Conservation (phyloP, 192 early-diverging fungal species). For the Entomortierella beljakovae region DNA sequence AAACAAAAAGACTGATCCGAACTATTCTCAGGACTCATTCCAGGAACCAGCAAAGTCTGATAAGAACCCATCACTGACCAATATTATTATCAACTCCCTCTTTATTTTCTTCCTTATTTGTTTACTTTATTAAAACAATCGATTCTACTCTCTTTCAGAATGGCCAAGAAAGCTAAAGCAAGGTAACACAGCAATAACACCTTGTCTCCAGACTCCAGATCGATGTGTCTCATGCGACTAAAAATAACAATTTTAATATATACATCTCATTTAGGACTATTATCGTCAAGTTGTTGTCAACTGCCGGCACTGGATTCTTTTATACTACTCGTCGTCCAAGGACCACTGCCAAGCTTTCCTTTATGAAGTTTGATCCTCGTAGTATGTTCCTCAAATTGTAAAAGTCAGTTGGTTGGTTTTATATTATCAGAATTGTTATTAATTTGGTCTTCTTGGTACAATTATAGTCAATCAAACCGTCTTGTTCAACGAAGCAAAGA, state of each 20-base stretch:
- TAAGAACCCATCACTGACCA: too few relatives aligned
- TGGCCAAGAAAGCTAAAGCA: constrained; percentile 90
- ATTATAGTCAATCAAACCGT: constrained; percentile 83
- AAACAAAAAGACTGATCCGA: neutral
- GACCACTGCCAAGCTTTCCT: constrained; percentile 82
- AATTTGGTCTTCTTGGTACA: too few relatives aligned
- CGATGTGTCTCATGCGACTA: neutral
- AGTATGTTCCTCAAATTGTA: constrained; percentile 55
- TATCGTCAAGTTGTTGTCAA: constrained; percentile 86
- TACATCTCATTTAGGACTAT: constrained; percentile 67
- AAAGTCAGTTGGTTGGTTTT: neutral
- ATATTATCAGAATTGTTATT: neutral
- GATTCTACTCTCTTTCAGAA: constrained; percentile 18
- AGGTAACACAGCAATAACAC: constrained; percentile 39
- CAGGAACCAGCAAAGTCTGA: neutral
- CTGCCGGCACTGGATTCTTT: constrained; percentile 94
- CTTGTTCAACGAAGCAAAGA: constrained; percentile 90
- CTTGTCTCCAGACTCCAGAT: neutral
- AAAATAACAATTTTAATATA: neutral
- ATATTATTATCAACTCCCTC: too few relatives aligned
- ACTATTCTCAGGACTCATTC: neutral
- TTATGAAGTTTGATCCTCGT: constrained; percentile 96
- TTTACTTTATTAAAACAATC: neutral
- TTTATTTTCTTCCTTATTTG: neutral
- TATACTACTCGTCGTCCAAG: constrained; percentile 85